Evolutionary conservation across 805 yeast species (phyloP).

Genomic region (Lipomyces yamanashiensis): DNA sequence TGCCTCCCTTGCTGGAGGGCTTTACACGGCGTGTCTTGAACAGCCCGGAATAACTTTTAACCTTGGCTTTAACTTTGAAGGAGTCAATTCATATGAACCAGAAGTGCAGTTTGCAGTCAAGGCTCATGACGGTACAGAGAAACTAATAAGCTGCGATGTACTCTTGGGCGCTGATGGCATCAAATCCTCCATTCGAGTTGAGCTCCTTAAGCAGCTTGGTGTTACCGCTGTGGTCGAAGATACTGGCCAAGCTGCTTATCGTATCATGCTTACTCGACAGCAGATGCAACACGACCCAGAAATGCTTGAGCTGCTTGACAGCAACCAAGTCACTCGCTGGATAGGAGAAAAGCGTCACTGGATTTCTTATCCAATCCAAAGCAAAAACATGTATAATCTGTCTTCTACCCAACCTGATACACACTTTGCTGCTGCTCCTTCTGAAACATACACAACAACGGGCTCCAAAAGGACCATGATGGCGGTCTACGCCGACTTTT

Average conservation of each 20-base stretch:
- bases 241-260: constrained; percentile 19
- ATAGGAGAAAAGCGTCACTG: constrained; percentile 4
- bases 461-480: constrained; percentile 2
- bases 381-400: background rate
- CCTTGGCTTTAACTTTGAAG: background rate
- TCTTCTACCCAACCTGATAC: constrained; percentile 5
- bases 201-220: background rate
- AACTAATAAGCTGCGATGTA: constrained; percentile 6
- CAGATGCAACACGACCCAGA: constrained; percentile 10
- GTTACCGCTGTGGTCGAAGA: background rate
- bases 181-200: constrained; percentile 3
- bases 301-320: constrained; percentile 6
- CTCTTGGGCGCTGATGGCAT: constrained; percentile 29
- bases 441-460: constrained; percentile 1
- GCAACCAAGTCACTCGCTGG: constrained; percentile 8
- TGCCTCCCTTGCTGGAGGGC: constrained; percentile 2
- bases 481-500: constrained; percentile 1
- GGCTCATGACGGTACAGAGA: background rate
- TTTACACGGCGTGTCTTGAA: background rate
- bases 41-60: background rate
- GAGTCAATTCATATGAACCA: background rate
- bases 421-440: constrained; percentile 6
- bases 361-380: background rate
- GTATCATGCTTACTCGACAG: background rate
- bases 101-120: background rate